phyloP scores from a whole-genome alignment of 192 early-diverging fungal genomes.

The Coemansia interrupta region DNA sequence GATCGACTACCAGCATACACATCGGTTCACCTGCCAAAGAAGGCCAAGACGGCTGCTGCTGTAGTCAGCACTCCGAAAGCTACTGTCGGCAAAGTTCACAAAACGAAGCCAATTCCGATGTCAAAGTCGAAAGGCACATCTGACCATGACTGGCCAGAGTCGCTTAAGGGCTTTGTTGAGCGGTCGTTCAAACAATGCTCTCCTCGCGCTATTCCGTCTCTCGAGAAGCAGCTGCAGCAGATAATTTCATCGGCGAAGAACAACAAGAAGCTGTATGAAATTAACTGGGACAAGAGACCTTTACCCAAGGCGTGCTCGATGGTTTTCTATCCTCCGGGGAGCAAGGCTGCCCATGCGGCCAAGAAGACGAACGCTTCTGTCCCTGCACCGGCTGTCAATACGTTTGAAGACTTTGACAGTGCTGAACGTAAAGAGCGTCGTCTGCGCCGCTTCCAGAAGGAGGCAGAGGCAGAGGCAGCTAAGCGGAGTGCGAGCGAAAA shows the following conservation, averaged over 20 bases:
- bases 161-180: conserved; percentile 41
- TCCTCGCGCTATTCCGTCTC: background rate
- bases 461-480: conserved; percentile 30
- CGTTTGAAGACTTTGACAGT: conserved; percentile 31
- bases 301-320: conserved; percentile 43
- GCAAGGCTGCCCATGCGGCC: no score
- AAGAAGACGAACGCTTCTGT: conserved; percentile 3
- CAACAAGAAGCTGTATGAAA: conserved; percentile 43
- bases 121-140: background rate
- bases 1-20: conserved; percentile 34
- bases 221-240: conserved; percentile 50
- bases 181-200: conserved; percentile 47
- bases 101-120: background rate
- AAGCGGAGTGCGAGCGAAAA: conserved; percentile 27
- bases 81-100: background rate
- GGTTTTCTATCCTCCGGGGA: no score
- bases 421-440: conserved; percentile 44
- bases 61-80: background rate
- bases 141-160: conserved; percentile 33
- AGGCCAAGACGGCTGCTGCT: conserved; percentile 7
- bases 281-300: conserved; percentile 37
- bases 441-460: conserved; percentile 38
- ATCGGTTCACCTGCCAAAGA: conserved; percentile 32
- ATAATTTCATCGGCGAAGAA: conserved; percentile 35
- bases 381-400: conserved; percentile 6